Percentiles rank a stretch among this genome's conserved stretches.
Conservation (phyloP, 495 filamentous ascomycete species). For the Apiosordaria backusii region DNA sequence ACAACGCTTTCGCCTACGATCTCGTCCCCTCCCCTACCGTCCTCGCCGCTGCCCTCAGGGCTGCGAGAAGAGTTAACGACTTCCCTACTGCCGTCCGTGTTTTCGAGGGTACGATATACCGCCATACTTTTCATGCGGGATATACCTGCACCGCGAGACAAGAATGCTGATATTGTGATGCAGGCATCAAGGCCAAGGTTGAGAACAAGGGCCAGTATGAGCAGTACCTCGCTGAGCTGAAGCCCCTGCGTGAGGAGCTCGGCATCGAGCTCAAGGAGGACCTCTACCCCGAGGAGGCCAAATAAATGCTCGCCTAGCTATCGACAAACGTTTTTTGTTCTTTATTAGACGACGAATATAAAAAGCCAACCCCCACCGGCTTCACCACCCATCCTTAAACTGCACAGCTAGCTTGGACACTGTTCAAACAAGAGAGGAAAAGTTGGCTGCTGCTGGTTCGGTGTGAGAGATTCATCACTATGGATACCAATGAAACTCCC, state of each 20-base stretch:
- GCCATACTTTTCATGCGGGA: constrained; percentile 7
- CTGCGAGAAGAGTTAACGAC: constrained; percentile 95
- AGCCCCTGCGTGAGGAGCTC: constrained; percentile 87
- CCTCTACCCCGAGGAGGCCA: constrained; percentile 71
- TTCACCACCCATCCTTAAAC: neutral
- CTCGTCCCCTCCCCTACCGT: constrained; percentile 93
- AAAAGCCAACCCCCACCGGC: neutral
- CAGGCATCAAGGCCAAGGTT: constrained; percentile 98
- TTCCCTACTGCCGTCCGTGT: constrained; percentile 96
- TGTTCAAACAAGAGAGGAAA: neutral
- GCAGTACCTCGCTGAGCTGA: constrained; percentile 92
- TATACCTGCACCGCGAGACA: constrained; percentile 7
- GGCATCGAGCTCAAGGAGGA: constrained; percentile 90
- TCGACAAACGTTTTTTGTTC: neutral
- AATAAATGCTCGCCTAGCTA: constrained; percentile 19
- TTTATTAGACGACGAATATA: neutral
- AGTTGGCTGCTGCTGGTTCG: neutral
- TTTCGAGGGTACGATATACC: constrained; percentile 74
- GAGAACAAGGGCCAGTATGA: constrained; percentile 97
- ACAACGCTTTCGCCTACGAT: constrained; percentile 99
- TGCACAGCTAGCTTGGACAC: neutral
- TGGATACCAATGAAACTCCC: neutral
- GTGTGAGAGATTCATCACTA: neutral
- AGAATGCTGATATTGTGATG: constrained; percentile 2
- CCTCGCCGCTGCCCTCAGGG: constrained; percentile 83